These are phyloP conservation scores for Annulohypoxylon bovei DNA, from an alignment of 495 filamentous ascomycete genomes.

Conservation along the genomic window DNA sequence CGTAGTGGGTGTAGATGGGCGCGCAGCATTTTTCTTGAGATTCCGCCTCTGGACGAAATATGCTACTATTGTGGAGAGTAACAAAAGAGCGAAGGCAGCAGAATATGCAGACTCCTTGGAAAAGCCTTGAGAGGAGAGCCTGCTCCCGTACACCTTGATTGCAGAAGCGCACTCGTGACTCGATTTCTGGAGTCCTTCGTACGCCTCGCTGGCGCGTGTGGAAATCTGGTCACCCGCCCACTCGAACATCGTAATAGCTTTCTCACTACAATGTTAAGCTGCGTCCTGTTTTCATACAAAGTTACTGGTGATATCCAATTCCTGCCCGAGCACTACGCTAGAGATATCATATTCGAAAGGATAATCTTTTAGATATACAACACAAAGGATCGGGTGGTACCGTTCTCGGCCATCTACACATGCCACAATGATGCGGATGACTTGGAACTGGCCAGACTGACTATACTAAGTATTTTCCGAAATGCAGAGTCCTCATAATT, in stretches of 20 bases:
- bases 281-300: neutral
- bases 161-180: conserved; percentile 2
- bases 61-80: conserved; percentile 20
- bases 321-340: neutral
- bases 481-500: neutral
- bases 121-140: neutral
- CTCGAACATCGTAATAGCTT: conserved; percentile 1
- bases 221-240: conserved; percentile 7
- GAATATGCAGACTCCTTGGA: conserved; percentile 6
- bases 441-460: neutral
- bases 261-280: neutral
- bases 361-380: conserved; percentile 14
- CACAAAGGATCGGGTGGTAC: neutral
- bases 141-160: conserved; percentile 13
- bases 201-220: conserved; percentile 9
- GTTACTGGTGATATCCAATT: neutral
- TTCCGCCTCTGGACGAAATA: conserved; percentile 32
- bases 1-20: conserved; percentile 40
- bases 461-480: neutral
- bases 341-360: neutral
- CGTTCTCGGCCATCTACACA: conserved; percentile 26
- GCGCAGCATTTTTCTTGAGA: conserved; percentile 11
- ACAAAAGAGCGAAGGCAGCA: conserved; percentile 20
- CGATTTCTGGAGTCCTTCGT: conserved; percentile 10
- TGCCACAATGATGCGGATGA: conserved; percentile 6